phyloP scores from a whole-genome alignment of 208 protist genomes.

The Balamuthia mandrillaris region DNA sequence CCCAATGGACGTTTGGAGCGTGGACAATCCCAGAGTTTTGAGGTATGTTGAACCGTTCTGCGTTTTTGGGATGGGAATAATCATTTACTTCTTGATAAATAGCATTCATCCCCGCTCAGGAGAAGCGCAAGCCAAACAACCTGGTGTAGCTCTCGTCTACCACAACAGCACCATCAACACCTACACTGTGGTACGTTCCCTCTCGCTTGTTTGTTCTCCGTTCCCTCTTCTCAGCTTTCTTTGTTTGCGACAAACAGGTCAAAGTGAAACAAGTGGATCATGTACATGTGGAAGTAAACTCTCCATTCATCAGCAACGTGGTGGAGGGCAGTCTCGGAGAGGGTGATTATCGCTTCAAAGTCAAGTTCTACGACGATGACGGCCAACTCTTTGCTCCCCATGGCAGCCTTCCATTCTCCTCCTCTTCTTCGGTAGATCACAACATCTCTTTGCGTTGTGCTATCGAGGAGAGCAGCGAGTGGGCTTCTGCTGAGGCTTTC shows the following conservation, averaged over 20 bases:
- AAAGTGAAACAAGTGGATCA: neutral
- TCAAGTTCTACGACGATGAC: neutral
- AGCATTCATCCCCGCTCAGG: constrained; percentile 12
- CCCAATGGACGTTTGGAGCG: neutral
- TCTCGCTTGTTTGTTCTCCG: neutral
- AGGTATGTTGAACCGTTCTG: neutral
- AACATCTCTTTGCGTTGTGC: constrained; percentile 10
- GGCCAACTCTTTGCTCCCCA: neutral
- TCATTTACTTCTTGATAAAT: neutral
- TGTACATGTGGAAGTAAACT: neutral
- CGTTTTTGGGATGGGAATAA: neutral
- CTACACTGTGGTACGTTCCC: neutral
- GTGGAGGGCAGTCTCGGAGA: neutral
- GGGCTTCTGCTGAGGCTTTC: neutral
- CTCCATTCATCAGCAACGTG: neutral
- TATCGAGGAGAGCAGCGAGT: constrained; percentile 9
- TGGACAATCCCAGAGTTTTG: neutral
- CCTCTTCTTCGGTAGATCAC: neutral
- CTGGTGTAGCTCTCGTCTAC: neutral
- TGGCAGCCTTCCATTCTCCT: too few species aligned
- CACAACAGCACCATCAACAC: constrained; percentile 23
- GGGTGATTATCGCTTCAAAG: neutral
- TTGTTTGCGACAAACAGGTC: neutral
- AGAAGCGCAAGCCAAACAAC: neutral
- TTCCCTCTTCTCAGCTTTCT: neutral